Evolutionary conservation across 768 basidiomycete species (phyloP).

Genomic region (Tulasnella sp.): DNA sequence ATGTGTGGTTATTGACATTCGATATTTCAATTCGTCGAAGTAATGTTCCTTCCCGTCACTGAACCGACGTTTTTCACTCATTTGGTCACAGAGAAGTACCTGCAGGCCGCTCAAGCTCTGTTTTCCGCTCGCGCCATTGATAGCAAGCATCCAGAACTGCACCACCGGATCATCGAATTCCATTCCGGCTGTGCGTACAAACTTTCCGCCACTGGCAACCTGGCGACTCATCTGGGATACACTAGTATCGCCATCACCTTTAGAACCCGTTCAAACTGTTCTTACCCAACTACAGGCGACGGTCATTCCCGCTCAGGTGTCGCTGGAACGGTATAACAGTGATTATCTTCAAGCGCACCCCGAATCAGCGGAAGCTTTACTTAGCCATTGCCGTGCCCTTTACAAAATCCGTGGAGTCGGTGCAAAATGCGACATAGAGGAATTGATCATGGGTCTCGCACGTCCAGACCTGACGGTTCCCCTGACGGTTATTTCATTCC

Average conservation of each 20-base stretch:
- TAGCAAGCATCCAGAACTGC: constrained; percentile 50
- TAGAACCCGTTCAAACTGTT: constrained; percentile 38
- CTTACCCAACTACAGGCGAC: constrained; percentile 37
- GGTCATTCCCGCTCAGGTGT: constrained; percentile 45
- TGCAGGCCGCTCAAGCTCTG: constrained; percentile 66
- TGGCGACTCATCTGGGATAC: constrained; percentile 6
- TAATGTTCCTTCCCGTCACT: constrained; percentile 26
- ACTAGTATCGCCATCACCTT: constrained; percentile 33
- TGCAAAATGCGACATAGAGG: constrained; percentile 48
- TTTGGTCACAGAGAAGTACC: constrained; percentile 49
- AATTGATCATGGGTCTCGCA: constrained; percentile 39
- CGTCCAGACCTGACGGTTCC: constrained; percentile 33
- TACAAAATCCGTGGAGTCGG: constrained; percentile 31
- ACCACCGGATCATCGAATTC: constrained; percentile 57
- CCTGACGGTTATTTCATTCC: constrained; percentile 34
- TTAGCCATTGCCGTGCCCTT: constrained; percentile 52
- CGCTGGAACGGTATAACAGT: constrained; percentile 56
- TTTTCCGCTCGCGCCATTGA: constrained; percentile 42
- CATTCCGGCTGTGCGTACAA: constrained; percentile 37
- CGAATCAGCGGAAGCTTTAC: constrained; percentile 37
- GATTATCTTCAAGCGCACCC: constrained; percentile 60
- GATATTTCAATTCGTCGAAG: constrained; percentile 76
- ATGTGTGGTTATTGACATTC: constrained; percentile 62
- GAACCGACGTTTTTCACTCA: background rate
- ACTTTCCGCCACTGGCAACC: background rate